A percentile compares a stretch with the other conserved stretches of the same genome.
Evolutionary conservation across 352 stramenopile genomes (phyloP).

Genomic region (Pythium dissotocum): DNA sequence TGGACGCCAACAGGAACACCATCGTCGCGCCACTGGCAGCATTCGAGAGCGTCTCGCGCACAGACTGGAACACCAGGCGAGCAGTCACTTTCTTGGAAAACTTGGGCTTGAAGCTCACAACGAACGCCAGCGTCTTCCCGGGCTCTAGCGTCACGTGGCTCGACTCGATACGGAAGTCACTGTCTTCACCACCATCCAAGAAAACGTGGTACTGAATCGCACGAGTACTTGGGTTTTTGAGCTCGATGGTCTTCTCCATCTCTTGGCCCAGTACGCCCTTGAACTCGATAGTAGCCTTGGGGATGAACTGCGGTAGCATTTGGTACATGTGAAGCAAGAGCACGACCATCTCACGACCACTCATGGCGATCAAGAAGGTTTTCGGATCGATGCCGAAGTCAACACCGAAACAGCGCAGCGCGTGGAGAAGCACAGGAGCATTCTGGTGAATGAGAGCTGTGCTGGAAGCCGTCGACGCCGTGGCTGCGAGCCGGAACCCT

Average conservation of each 20-base stretch:
- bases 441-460: slow-evolving; percentile 58
- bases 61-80: slow-evolving; percentile 87
- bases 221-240: slow-evolving; percentile 88
- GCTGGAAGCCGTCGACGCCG: slow-evolving; percentile 7
- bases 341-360: slow-evolving; percentile 74
- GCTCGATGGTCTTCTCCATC: slow-evolving; percentile 93
- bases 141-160: slow-evolving; percentile 77
- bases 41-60: slow-evolving; percentile 39
- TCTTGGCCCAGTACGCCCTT: slow-evolving; percentile 78
- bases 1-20: slow-evolving; percentile 89
- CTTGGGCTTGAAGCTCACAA: slow-evolving; percentile 78
- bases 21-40: slow-evolving; percentile 67
- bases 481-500: slow-evolving; percentile 47
- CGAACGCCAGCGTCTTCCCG: slow-evolving; percentile 67
- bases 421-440: slow-evolving; percentile 52
- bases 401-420: slow-evolving; percentile 64
- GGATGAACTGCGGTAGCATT: slow-evolving; percentile 90
- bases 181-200: slow-evolving; percentile 56
- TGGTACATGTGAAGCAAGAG: slow-evolving; percentile 91
- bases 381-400: slow-evolving; percentile 72
- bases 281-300: slow-evolving; percentile 94
- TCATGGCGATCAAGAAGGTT: slow-evolving; percentile 59
- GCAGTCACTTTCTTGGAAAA: slow-evolving; percentile 88
- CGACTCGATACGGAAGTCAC: slow-evolving; percentile 77
- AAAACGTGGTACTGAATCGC: slow-evolving; percentile 89